These are phyloP conservation scores for Salix koriyanagi DNA, from an alignment of 345 rosid genomes.

Conservation along the genomic window DNA sequence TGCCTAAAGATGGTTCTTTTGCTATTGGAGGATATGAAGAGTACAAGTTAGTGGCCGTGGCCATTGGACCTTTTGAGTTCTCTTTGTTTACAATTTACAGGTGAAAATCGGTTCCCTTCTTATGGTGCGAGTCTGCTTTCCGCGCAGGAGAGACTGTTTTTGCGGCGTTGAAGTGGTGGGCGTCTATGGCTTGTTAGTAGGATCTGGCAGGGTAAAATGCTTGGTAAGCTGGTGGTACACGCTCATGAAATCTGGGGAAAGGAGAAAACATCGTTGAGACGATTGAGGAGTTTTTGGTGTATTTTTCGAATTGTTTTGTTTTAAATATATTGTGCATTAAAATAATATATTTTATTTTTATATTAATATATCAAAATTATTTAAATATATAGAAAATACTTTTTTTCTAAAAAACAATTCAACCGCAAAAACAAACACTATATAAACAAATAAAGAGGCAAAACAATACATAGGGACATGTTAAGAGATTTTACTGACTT, in stretches of 20 bases:
- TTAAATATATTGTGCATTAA: no score
- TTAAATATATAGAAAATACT: no score
- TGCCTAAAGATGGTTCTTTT: conserved; percentile 1
- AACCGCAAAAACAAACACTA: no score
- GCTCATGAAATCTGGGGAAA: background rate
- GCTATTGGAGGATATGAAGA: conserved; percentile 16
- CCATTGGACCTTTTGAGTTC: conserved; percentile 12
- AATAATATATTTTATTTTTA: no score
- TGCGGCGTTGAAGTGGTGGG: background rate
- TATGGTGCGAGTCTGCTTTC: no score
- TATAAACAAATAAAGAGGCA: no score
- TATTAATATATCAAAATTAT: no score
- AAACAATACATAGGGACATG: no score
- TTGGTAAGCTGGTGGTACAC: background rate
- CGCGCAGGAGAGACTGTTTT: background rate
- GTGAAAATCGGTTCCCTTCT: background rate
- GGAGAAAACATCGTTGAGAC: background rate
- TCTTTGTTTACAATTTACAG: background rate
- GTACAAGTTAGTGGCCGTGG: conserved; percentile 49
- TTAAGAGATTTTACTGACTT: no score
- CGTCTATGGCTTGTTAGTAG: background rate
- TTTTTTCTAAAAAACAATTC: no score
- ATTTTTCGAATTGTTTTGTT: no score
- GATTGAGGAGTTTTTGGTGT: no score
- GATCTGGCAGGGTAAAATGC: background rate